Evolutionary conservation across 352 stramenopile genomes (phyloP).

Genomic region (Globisporangium nodosum): DNA sequence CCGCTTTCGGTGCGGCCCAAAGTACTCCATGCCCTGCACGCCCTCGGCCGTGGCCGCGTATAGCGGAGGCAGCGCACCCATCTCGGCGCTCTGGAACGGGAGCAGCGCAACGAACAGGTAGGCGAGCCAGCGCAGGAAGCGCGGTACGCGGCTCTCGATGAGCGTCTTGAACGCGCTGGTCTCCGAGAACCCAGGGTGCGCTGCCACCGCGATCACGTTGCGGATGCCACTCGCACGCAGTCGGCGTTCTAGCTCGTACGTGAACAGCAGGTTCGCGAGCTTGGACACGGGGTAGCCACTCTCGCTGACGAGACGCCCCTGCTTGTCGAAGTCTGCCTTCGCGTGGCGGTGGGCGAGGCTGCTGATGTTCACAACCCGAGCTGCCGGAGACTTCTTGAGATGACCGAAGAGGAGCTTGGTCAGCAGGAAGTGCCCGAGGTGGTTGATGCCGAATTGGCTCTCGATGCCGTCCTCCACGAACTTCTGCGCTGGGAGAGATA

Average conservation of each 20-base stretch:
- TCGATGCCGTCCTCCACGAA: conserved; percentile 39
- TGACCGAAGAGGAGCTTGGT: conserved; percentile 43
- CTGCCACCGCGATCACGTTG: conserved; percentile 16
- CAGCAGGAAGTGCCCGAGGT: conserved; percentile 65
- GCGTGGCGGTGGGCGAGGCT: conserved; percentile 28
- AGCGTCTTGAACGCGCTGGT: conserved; percentile 30
- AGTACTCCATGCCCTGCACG: conserved; percentile 26
- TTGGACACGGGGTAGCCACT: conserved; percentile 50
- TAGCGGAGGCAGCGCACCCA: conserved; percentile 35
- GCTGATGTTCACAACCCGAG: conserved; percentile 47
- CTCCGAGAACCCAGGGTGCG: conserved; percentile 30
- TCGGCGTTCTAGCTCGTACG: conserved; percentile 31
- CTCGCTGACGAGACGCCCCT: too few species aligned
- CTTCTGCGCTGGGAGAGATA: conserved; percentile 22
- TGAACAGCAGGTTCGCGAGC: conserved; percentile 49
- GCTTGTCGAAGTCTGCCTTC: too few species aligned
- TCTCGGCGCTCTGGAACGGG: conserved; percentile 34
- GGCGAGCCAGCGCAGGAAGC: conserved; percentile 23
- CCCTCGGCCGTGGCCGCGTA: conserved; percentile 29
- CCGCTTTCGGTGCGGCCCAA: too few species aligned
- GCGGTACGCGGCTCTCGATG: conserved; percentile 18
- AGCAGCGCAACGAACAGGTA: conserved; percentile 20
- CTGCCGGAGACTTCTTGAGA: conserved; percentile 19
- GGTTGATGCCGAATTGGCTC: conserved; percentile 66
- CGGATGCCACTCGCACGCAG: conserved; percentile 18